Conservation (phyloP, 805 yeast species). For the Myxozyma mucilagina region DNA sequence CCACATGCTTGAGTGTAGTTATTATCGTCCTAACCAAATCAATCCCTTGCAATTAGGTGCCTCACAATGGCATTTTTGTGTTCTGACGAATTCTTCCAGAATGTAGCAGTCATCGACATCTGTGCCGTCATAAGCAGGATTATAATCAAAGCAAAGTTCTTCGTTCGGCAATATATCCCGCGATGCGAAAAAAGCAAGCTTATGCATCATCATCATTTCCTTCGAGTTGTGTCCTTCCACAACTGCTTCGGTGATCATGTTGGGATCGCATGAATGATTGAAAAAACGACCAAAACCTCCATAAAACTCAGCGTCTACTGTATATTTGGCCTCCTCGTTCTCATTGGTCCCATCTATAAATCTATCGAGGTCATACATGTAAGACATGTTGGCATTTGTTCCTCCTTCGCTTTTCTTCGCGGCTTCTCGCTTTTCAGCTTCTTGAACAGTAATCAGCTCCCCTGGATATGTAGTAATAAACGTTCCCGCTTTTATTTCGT, state of each 20-base stretch:
- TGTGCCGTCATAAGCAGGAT: background rate
- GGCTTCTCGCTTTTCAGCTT: constrained; percentile 21
- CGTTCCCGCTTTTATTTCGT: constrained; percentile 16
- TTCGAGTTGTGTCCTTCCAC: constrained; percentile 10
- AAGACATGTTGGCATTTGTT: background rate
- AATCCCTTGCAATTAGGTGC: constrained; percentile 7
- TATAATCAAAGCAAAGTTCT: constrained; percentile 25
- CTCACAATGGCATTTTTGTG: constrained; percentile 13
- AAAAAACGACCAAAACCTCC: constrained; percentile 25
- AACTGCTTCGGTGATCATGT: constrained; percentile 13
- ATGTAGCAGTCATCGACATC: constrained; percentile 4
- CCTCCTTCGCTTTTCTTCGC: background rate
- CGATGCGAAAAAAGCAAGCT: constrained; percentile 24
- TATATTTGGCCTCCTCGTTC: constrained; percentile 5
- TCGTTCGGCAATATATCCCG: constrained; percentile 20
- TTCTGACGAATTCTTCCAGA: constrained; percentile 4
- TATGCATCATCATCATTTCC: constrained; percentile 9
- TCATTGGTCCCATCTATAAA: constrained; percentile 4
- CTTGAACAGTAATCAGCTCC: constrained; percentile 20
- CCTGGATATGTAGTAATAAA: constrained; percentile 25
- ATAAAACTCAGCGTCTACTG: constrained; percentile 22
- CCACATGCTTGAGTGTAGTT: background rate
- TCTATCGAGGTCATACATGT: constrained; percentile 9
- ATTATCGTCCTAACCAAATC: constrained; percentile 6
- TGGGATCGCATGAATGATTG: constrained; percentile 25